These are phyloP conservation scores for Blastomyces parvus DNA, from an alignment of 2,329 filamentous ascomycete species.

Conservation along the genomic window DNA sequence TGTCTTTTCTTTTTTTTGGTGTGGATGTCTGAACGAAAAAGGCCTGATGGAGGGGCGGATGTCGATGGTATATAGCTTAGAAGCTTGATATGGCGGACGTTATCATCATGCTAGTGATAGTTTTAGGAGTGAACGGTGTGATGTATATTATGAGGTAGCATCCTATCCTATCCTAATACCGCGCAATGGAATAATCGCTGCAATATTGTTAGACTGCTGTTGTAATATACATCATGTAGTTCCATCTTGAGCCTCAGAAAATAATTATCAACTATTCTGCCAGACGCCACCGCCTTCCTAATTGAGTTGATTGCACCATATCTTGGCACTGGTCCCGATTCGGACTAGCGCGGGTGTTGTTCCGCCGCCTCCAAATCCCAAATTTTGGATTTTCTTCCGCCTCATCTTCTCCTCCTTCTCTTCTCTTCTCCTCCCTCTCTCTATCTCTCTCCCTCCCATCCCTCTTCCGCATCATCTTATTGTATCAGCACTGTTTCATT, in stretches of 20 bases:
- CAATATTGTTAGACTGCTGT: not conserved
- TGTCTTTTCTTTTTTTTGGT: not conserved
- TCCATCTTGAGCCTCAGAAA: no score
- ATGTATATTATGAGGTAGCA: not conserved
- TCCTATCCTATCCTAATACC: not conserved
- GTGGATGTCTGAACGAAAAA: not conserved
- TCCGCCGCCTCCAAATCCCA: conserved; percentile 10
- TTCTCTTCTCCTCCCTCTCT: conserved; percentile 12
- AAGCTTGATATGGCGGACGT: not conserved
- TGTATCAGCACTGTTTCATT: conserved; percentile 18
- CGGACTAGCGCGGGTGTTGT: not conserved
- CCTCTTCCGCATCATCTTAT: conserved; percentile 17
- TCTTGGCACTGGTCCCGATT: not conserved
- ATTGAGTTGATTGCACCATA: not conserved
- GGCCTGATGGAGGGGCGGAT: not conserved
- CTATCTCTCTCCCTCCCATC: conserved; percentile 20
- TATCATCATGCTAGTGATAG: not conserved
- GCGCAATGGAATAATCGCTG: not conserved
- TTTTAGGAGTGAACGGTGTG: no score
- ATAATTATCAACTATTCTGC: conserved; percentile 7
- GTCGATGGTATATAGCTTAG: not conserved
- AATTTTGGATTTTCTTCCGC: conserved; percentile 8
- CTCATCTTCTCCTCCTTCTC: conserved; percentile 12
- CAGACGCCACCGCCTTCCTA: conserved; percentile 6
- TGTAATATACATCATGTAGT: not conserved